Evolutionary conservation across 2,329 filamentous ascomycete species (phyloP), one percentile per base, ranked within the genome.

Genomic region (Fusarium tricinctum): DNA sequence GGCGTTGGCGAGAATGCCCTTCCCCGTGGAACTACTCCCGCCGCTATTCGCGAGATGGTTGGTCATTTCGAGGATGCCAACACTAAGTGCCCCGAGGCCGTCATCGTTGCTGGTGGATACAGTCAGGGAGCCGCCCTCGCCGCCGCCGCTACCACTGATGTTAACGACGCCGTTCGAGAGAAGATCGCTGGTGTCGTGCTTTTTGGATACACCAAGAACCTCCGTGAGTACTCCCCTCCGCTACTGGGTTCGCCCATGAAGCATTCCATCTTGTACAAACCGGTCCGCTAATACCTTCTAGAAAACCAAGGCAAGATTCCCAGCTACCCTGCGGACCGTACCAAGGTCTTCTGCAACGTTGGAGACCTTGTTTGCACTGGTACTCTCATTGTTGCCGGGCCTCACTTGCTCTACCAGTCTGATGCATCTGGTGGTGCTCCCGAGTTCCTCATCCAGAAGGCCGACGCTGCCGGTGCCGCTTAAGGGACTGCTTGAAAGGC

Each of bases 91-190:
- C 82, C 82, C 10, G 70, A 79, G 20, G 75, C 82, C 0, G 74
- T 78, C 40, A 78, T 84, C 26, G 74, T 83, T 1, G 79, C 81
- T 3, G 82, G 79, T 43, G 83, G 77, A 8, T 79, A 79, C 62
- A 78, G 78, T 46, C 77, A 84, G 71, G 83, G 82, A 30, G 78
- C 80, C 5, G 82, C 82, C 3, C 78, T 85, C 51, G 78, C 81
- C n/a, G 77, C 79, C 22, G 76, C 77, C 38, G 72, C 81, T 9
- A 70, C 84, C 46, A 72, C 76, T 13, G 73, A 78, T n/a, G 71
- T 82, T 22, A 59, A 68, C 63, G 5, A 28, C 61, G 20, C 40
- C 8, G 66, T 80, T 50, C 70, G 75, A 26, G 64, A 77, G 30
- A 75, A 81, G 74, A 73, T 82, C 58, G 78, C 76, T 44, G 79